Evolutionary conservation across 306 rosid genomes (phyloP), one percentile per base, ranked within the genome.

Genomic region (Vigna trinervia): DNA sequence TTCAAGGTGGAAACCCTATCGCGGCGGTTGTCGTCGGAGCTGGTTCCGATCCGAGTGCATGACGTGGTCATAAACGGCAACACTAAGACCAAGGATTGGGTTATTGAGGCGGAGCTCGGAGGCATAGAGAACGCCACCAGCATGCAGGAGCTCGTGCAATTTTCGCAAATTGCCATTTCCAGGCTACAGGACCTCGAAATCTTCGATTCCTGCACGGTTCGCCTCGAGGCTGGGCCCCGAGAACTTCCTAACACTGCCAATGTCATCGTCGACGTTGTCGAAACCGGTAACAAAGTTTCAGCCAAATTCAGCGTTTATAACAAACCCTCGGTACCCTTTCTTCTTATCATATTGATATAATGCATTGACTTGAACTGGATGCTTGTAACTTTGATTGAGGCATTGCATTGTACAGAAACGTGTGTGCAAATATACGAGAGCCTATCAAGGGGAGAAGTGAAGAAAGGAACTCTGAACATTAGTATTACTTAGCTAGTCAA

Each of bases 211-310:
- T 90, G 90, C 62, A 81, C 68, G 64, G 78, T 90, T 83, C 87
- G 85, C 0, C 97, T 94, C 41, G 97, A 94, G 79, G 74, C 93
- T 0, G 98, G 97, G 22, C 97, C 96, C 12, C 82, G 78, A 6
- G 96, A 94, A 82, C 83, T 94, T 26, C 91, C 96, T 6, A 86
- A 86, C 12, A 88, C 96, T 11, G 79, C 95, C 28, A 95, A 90
- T 84, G 96, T 95, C 72, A 60, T 92, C n/a, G 81, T 92, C 46
- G 89, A 95, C 57, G 96, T 95, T 56, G 87, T 77, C 5, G 98
- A 95, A 88, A 14, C 86, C 5, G 83, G 46, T 8, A 82, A 71
- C 71, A 79, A 84, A 0, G 59, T 95, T 59, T 75, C 96, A 5
- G 95, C 96, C 15, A 92, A 86, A 77, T 51, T 74, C 32, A 93